Evolutionary conservation across 2,329 filamentous ascomycete species (phyloP).

Genomic region (Fusarium verrucosum): DNA sequence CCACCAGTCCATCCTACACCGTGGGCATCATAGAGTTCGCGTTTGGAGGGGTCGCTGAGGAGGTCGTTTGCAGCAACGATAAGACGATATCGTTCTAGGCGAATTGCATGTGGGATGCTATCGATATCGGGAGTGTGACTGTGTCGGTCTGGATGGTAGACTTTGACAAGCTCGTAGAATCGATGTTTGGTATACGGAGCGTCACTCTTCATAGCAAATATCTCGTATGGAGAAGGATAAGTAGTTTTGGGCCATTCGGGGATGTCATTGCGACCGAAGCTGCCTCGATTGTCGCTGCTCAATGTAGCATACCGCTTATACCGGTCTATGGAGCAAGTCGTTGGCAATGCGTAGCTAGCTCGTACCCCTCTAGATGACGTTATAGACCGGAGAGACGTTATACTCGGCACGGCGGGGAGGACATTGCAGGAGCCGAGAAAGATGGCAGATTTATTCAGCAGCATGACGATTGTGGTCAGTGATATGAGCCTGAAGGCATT

Average conservation of each 20-base stretch:
- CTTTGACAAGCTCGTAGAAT: slow-evolving; percentile 92
- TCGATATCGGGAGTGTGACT: slow-evolving; percentile 42
- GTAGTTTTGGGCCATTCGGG: slow-evolving; percentile 58
- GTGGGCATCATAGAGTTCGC: slow-evolving; percentile 81
- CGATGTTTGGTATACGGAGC: slow-evolving; percentile 81
- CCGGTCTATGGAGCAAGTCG: slow-evolving; percentile 3
- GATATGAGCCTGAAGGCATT: slow-evolving; percentile 15
- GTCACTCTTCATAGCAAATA: slow-evolving; percentile 69
- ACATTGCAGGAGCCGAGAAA: slow-evolving; percentile 36
- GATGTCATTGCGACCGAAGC: slow-evolving; percentile 14
- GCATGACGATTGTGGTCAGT: slow-evolving; percentile 29
- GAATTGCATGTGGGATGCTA: slow-evolving; percentile 62
- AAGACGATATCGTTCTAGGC: slow-evolving; percentile 89
- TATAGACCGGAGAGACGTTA: slow-evolving; percentile 29
- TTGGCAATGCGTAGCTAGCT: slow-evolving; percentile 10
- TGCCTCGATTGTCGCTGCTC: slow-evolving; percentile 12
- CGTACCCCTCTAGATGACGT: slow-evolving; percentile 36
- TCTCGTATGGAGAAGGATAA: slow-evolving; percentile 86
- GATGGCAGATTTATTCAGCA: slow-evolving; percentile 33
- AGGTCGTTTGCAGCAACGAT: slow-evolving; percentile 89
- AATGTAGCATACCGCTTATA: slow-evolving; percentile 39
- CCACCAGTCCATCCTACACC: slow-evolving; percentile 80
- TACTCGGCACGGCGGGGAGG: slow-evolving; percentile 25
- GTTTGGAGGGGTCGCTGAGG: slow-evolving; percentile 81
- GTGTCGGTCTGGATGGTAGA: slow-evolving; percentile 88